phyloP scores from a whole-genome alignment of 257 asterid genomes.

The Fraxinus pennsylvanica region DNA sequence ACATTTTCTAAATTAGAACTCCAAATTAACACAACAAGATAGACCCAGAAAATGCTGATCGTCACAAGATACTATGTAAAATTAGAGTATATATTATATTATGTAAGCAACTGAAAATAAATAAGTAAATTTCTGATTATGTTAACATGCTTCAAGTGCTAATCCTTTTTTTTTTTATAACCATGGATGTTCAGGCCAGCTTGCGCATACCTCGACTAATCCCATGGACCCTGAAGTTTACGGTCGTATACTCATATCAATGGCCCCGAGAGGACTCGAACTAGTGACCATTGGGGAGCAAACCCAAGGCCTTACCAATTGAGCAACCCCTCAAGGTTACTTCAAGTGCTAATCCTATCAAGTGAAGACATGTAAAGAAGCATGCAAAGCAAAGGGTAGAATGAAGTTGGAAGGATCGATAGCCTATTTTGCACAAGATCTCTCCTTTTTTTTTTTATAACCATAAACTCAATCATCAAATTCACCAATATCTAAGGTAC shows the following conservation, averaged over 20 bases:
- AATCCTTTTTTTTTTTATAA: not conserved
- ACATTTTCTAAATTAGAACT: not conserved
- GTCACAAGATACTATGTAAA: conserved; percentile 1
- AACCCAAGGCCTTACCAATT: too few relatives aligned
- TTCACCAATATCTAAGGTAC: not conserved
- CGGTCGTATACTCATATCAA: too few relatives aligned
- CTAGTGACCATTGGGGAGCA: too few relatives aligned
- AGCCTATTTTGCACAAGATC: not conserved
- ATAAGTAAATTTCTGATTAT: conserved; percentile 1
- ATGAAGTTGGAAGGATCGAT: not conserved
- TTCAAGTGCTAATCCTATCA: not conserved
- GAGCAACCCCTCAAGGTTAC: not conserved
- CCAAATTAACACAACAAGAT: conserved; percentile 5
- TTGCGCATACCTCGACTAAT: too few relatives aligned
- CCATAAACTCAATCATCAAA: conserved; percentile 4
- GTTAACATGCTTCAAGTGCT: not conserved
- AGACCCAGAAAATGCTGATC: not conserved
- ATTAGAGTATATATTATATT: conserved; percentile 3
- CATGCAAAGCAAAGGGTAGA: not conserved
- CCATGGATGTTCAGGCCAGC: too few relatives aligned
- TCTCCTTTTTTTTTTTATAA: not conserved
- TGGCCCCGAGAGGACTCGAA: too few relatives aligned
- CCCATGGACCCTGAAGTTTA: too few relatives aligned
- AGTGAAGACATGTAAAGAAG: not conserved
- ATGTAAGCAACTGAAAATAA: not conserved